These are phyloP conservation scores for Microthyrium microscopicum DNA, from an alignment of 2,329 filamentous ascomycete species.

Conservation along the genomic window DNA sequence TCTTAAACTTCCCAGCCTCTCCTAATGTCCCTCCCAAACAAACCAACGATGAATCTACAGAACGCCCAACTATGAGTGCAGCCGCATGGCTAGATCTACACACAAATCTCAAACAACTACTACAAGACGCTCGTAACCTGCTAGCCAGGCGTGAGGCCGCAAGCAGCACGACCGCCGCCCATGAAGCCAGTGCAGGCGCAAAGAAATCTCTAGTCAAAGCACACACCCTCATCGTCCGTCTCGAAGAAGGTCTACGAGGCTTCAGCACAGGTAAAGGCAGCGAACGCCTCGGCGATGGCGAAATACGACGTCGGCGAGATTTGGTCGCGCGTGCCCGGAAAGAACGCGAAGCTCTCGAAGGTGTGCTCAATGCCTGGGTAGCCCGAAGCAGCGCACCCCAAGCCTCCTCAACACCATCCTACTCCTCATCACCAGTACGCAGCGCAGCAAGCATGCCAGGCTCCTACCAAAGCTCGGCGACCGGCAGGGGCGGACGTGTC, in stretches of 20 bases:
- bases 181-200: conserved; percentile 56
- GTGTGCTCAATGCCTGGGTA: conserved; percentile 31
- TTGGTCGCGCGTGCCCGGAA: conserved; percentile 52
- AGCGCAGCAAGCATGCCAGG: conserved; percentile 1
- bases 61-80: conserved; percentile 32
- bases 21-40: background rate
- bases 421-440: background rate
- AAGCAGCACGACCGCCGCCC: conserved; percentile 39
- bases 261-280: conserved; percentile 20
- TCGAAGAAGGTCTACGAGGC: conserved; percentile 45
- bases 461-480: conserved; percentile 3
- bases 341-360: conserved; percentile 61
- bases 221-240: conserved; percentile 42
- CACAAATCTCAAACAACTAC: conserved; percentile 51
- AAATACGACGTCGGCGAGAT: conserved; percentile 55
- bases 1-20: conserved; percentile 41
- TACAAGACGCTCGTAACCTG: conserved; percentile 50
- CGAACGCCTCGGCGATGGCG: conserved; percentile 51
- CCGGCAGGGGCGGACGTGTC: conserved; percentile 40
- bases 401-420: background rate
- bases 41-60: conserved; percentile 15
- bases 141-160: conserved; percentile 53
- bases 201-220: conserved; percentile 58
- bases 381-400: conserved; percentile 6
- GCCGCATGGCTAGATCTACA: conserved; percentile 64